These are phyloP conservation scores for Pythium brassicae DNA, from an alignment of 352 stramenopile genomes.

Conservation along the genomic window DNA sequence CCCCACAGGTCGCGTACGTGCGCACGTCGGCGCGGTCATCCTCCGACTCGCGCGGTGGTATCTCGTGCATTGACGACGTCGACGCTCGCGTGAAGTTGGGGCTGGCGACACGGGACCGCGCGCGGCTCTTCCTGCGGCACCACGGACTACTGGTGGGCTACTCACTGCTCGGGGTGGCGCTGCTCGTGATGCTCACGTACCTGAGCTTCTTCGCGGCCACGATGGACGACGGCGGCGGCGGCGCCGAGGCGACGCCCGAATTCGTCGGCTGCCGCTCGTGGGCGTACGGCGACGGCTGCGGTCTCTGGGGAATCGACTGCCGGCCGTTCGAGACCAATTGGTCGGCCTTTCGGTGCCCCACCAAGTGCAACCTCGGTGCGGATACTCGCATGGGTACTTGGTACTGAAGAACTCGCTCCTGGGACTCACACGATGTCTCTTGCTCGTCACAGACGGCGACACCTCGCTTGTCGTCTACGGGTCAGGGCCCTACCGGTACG, in stretches of 20 bases:
- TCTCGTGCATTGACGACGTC: constrained; percentile 9
- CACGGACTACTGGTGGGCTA: constrained; percentile 45
- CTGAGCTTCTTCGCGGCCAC: constrained; percentile 71
- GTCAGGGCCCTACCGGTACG: constrained; percentile 52
- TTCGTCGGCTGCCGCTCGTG: constrained; percentile 69
- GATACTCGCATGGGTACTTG: neutral
- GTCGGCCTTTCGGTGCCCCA: constrained; percentile 64
- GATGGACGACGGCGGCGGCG: constrained; percentile 38
- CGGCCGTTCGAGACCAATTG: constrained; percentile 55
- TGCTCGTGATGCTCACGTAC: constrained; percentile 62
- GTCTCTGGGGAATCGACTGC: constrained; percentile 58
- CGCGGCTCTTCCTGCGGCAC: constrained; percentile 14
- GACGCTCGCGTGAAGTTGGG: constrained; percentile 13
- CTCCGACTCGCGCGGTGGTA: neutral
- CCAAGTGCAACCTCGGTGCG: constrained; percentile 56
- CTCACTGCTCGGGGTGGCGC: constrained; percentile 25
- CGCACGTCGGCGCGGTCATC: neutral
- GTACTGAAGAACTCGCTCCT: neutral
- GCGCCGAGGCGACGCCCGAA: constrained; percentile 20
- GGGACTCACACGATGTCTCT: neutral
- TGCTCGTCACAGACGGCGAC: constrained; percentile 43
- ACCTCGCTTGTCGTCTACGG: constrained; percentile 62
- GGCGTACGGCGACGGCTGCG: constrained; percentile 58
- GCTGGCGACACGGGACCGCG: constrained; percentile 5
- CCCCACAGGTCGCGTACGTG: constrained; percentile 4